phyloP scores from a whole-genome alignment of 805 yeast species.

The Candida bentonensis region DNA sequence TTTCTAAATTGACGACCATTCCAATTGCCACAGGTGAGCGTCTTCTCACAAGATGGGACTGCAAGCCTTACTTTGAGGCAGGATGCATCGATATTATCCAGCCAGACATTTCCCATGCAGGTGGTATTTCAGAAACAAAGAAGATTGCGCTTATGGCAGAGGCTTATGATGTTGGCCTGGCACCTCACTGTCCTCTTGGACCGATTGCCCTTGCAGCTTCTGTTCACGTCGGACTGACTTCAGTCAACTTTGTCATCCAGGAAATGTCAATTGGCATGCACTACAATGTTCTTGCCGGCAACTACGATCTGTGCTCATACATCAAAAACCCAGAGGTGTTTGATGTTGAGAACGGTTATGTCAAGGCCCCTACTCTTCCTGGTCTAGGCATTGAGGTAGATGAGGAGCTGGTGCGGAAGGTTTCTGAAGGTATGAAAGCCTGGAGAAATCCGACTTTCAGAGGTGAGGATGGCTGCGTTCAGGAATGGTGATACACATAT shows the following conservation, averaged over 20 bases:
- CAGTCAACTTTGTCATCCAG: slow-evolving; percentile 15
- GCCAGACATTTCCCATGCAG: slow-evolving; percentile 18
- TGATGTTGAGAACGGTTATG: slow-evolving; percentile 14
- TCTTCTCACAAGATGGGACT: slow-evolving; percentile 15
- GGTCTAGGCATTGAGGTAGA: slow-evolving; percentile 19
- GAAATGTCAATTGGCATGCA: slow-evolving; percentile 19
- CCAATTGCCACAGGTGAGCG: slow-evolving; percentile 20
- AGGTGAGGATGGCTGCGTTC: slow-evolving; percentile 17
- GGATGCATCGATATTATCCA: slow-evolving; percentile 18
- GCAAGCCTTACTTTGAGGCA: slow-evolving; percentile 14
- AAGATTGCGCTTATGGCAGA: slow-evolving; percentile 19
- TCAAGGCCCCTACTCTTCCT: slow-evolving; percentile 13
- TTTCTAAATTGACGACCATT: slow-evolving; percentile 13
- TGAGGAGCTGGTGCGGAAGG: slow-evolving; percentile 15
- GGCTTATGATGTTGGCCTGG: slow-evolving; percentile 18
- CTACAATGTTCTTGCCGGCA: slow-evolving; percentile 14
- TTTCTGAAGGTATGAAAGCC: slow-evolving; percentile 10
- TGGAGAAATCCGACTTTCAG: slow-evolving; percentile 19
- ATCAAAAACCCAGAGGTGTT: slow-evolving; percentile 14
- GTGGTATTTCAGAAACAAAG: slow-evolving; percentile 19
- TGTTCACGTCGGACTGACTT: slow-evolving; percentile 14
- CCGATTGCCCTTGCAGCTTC: slow-evolving; percentile 20
- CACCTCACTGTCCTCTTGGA: slow-evolving; percentile 21
- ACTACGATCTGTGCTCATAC: slow-evolving; percentile 15
- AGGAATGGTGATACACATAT: slow-evolving; percentile 14